Evolutionary conservation across 176 grass and related monocot genomes (phyloP).

Genomic region (Lolium multiflorum): DNA sequence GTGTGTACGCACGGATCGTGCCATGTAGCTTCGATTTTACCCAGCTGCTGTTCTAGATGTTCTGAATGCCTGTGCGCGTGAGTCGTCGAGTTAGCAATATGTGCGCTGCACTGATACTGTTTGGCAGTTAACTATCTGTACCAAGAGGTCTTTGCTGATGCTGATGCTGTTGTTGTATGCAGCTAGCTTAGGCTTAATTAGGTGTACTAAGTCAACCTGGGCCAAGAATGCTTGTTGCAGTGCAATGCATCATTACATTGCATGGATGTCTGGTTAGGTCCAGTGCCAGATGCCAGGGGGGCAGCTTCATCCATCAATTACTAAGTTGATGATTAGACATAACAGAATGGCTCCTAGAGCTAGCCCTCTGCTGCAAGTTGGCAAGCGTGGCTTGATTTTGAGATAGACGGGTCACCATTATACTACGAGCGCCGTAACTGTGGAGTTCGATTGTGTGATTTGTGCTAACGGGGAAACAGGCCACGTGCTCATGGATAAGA

Average conservation of each 20-base stretch:
- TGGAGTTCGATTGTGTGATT: too few species aligned
- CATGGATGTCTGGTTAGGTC: neutral
- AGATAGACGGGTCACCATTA: too few species aligned
- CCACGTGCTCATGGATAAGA: too few species aligned
- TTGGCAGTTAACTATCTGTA: neutral
- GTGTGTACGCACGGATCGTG: too few species aligned
- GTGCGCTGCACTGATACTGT: neutral
- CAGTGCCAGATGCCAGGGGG: neutral
- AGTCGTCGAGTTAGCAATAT: neutral
- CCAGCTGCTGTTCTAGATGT: neutral
- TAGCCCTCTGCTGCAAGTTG: too few species aligned
- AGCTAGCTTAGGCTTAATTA: neutral
- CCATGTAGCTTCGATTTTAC: neutral
- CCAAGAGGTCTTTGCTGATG: neutral
- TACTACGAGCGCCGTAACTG: too few species aligned
- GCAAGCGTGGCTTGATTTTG: too few species aligned
- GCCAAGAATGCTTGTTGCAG: neutral
- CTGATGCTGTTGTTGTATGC: neutral
- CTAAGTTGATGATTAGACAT: too few species aligned
- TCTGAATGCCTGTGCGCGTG: too few species aligned
- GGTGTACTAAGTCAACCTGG: constrained; percentile 4
- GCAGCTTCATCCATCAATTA: neutral
- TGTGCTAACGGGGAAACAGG: too few species aligned
- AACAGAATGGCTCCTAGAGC: too few species aligned
- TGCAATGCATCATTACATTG: neutral